A percentile compares a stretch with the other conserved stretches of the same genome.
These are phyloP conservation scores for Sphagnurus paluster DNA, from an alignment of 1,284 basidiomycete genomes.

Conservation along the genomic window DNA sequence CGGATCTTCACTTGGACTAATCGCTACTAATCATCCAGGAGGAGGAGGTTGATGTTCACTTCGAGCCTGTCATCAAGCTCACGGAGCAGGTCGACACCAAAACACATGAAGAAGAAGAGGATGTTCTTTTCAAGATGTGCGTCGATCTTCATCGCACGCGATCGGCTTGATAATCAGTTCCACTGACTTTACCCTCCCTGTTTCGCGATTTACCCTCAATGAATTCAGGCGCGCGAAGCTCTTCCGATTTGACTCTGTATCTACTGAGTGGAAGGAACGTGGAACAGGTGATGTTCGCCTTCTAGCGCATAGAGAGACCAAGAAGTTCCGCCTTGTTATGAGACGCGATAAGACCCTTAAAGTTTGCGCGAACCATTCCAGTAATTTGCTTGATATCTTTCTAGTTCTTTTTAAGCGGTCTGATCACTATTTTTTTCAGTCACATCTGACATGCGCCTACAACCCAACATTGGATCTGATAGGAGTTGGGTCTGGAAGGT, in stretches of 20 bases:
- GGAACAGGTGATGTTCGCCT: constrained; percentile 92
- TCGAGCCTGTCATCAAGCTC: constrained; percentile 96
- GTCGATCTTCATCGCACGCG: constrained; percentile 39
- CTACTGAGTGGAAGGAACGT: constrained; percentile 96
- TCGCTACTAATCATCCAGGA: constrained; percentile 46
- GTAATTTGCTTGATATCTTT: constrained; percentile 54
- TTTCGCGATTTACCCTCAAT: constrained; percentile 20
- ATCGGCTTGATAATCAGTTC: constrained; percentile 29
- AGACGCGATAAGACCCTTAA: constrained; percentile 99
- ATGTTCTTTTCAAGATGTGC: constrained; percentile 94
- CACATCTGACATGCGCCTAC: constrained; percentile 88
- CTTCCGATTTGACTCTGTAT: constrained; percentile 87
- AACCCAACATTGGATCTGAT: constrained; percentile 98
- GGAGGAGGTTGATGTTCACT: constrained; percentile 88
- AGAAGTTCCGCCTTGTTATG: constrained; percentile 98
- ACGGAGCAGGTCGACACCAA: constrained; percentile 96
- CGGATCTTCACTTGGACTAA: constrained; percentile 15
- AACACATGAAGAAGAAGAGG: constrained; percentile 96
- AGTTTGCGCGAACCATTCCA: constrained; percentile 97
- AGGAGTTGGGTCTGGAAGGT: constrained; percentile 99
- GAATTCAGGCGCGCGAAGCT: constrained; percentile 90
- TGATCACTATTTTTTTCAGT: constrained; percentile 50
- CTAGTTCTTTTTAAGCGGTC: not conserved
- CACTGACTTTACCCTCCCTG: constrained; percentile 14
- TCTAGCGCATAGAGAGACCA: constrained; percentile 84